Base-by-base conservation (phyloP, 441 rosid species). In the Corymbia citriodora region DNA sequence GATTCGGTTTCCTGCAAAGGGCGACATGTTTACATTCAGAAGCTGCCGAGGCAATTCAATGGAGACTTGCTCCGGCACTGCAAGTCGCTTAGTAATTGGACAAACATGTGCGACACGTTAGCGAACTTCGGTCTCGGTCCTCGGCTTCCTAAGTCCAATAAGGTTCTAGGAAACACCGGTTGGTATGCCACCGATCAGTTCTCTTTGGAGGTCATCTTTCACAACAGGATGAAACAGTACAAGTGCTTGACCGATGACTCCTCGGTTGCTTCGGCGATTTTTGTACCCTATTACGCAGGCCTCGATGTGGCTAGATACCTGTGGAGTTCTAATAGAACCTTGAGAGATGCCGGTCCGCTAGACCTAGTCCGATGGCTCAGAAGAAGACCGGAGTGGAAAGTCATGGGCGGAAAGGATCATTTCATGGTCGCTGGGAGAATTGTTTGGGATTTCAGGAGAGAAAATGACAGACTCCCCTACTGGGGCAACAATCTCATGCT, bases 391-490 rank as follows among this genome's bases (percentile, higher is more conserved):
- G 98, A 97, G 93, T 97, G 98, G 99, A 94, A 93, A 89, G 94
- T 81, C 88, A 89, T 96, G 94, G 90, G 91, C 82, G 99, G 97
- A 0, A 89, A 96, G 90, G 99, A 97, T 89, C 99, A 97, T 95
- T 97, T 97, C 92, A 61, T 96, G 94, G 97, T 97, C 16, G 98
- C 97, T 29, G 99, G 99, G 90, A 95, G 99, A 15, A 94, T 96
- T 82, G 94, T 96, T 48, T 97, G 98, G 99, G 98, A 97, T 93
- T 97, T 97, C 93, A 91, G 97, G 95, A 95, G 99, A 90, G 93
- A 92, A 21, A 94, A 93, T 0, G 92, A 92, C 52, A 89, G 90
- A 14, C 93, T 92, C 70, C 92, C 94, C 4, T 96, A 94, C 63
- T 96, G 99, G 99, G 99, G 98, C 1, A 96, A 95, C 88, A 95